A percentile compares a stretch with the other conserved stretches of the same genome.
Evolutionary conservation across 2,329 filamentous ascomycete genomes (phyloP).

Genomic region (Macrophomina phaseolina): DNA sequence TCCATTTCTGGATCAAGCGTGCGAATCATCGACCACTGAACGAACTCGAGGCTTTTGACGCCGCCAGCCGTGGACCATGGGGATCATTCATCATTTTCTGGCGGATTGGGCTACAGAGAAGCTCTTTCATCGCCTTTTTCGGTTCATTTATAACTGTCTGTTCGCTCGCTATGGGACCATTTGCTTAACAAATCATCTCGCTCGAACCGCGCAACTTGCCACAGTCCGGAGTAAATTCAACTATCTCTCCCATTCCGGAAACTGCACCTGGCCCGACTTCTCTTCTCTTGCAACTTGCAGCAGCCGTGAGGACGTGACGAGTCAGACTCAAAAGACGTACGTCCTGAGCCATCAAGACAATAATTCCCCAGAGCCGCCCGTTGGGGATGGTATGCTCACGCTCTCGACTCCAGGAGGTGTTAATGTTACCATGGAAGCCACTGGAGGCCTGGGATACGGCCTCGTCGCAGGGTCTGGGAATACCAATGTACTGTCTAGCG

Average conservation of each 20-base stretch:
- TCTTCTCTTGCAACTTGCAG: constrained; percentile 2
- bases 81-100: background rate
- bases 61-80: constrained; percentile 33
- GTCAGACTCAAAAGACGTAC: background rate
- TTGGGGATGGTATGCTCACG: too few species aligned
- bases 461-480: too few species aligned
- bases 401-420: too few species aligned
- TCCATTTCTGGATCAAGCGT: too few species aligned
- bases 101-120: background rate
- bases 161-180: constrained; percentile 25
- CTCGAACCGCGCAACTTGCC: constrained; percentile 12
- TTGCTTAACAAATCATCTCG: constrained; percentile 29
- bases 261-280: constrained; percentile 10
- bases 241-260: background rate
- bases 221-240: background rate
- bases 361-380: too few species aligned
- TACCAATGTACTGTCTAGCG: too few species aligned
- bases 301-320: background rate
- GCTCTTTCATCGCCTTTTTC: background rate
- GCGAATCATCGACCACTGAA: too few species aligned
- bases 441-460: too few species aligned
- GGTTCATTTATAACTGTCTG: constrained; percentile 24
- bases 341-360: background rate
- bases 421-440: too few species aligned
- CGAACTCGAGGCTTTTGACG: too few species aligned